These are phyloP conservation scores for Sugiyamaella marilandica DNA, from an alignment of 805 yeast species.

Conservation along the genomic window DNA sequence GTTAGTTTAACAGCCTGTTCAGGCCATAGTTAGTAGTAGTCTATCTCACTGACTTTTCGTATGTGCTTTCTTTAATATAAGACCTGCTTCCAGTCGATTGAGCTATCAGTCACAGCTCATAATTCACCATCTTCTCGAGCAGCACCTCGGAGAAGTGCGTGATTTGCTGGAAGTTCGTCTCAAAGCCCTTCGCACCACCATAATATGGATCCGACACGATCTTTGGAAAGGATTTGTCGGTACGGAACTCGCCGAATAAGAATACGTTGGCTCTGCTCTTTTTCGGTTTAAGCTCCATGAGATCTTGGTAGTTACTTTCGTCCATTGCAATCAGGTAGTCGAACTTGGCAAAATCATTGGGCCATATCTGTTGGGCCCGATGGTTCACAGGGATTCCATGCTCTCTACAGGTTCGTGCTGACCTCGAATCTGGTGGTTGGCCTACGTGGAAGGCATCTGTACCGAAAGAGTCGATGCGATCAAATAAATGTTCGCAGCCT, in stretches of 20 bases:
- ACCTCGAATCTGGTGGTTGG: conserved; percentile 72
- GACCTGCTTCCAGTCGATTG: background rate
- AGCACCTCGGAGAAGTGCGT: conserved; percentile 71
- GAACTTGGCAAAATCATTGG: conserved; percentile 55
- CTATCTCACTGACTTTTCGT: background rate
- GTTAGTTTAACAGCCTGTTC: too few relatives aligned
- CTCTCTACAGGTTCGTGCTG: conserved; percentile 58
- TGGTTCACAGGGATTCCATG: conserved; percentile 76
- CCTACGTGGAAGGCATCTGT: conserved; percentile 84
- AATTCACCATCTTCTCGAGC: conserved; percentile 34
- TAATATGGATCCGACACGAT: conserved; percentile 90
- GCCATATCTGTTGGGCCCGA: conserved; percentile 68
- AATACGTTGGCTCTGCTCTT: conserved; percentile 26
- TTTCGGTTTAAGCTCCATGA: conserved; percentile 41
- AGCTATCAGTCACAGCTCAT: background rate
- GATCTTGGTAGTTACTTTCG: conserved; percentile 41
- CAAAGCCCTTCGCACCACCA: conserved; percentile 82
- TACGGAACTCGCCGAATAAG: conserved; percentile 79
- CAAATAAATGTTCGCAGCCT: conserved; percentile 43
- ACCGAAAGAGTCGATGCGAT: conserved; percentile 77
- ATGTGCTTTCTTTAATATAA: background rate
- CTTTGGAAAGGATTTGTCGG: conserved; percentile 43
- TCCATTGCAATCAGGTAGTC: conserved; percentile 61
- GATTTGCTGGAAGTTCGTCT: conserved; percentile 69
- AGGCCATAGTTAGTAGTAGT: background rate